Conservation (phyloP, 2,329 filamentous ascomycete species). For the Alternaria sp. region DNA sequence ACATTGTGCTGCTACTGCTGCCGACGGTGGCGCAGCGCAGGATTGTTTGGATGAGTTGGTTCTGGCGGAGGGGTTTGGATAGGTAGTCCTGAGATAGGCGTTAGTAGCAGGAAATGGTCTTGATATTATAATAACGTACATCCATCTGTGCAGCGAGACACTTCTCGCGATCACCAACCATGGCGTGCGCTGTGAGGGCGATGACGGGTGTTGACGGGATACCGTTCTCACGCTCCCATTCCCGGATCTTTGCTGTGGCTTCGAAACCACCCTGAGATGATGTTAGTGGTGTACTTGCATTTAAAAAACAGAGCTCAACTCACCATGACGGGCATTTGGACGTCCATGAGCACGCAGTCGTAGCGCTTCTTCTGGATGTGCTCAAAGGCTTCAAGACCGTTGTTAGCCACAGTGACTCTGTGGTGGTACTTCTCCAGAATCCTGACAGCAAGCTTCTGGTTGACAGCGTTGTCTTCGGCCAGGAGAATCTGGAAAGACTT, state of each 20-base stretch:
- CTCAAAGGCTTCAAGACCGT: conserved; percentile 91
- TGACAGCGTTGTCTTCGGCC: conserved; percentile 96
- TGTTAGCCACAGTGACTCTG: conserved; percentile 89
- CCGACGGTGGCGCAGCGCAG: conserved; percentile 95
- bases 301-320: conserved; percentile 37
- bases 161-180: conserved; percentile 97
- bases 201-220: conserved; percentile 91
- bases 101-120: conserved; percentile 14
- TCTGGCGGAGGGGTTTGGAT: conserved; percentile 94
- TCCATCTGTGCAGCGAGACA: conserved; percentile 99
- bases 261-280: conserved; percentile 82
- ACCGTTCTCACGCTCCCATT: conserved; percentile 85
- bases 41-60: conserved; percentile 96
- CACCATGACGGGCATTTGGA: conserved; percentile 99
- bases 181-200: conserved; percentile 94
- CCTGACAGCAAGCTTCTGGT: conserved; percentile 93
- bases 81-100: conserved; percentile 73
- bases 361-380: conserved; percentile 91
- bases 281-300: conserved; percentile 45
- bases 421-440: conserved; percentile 98
- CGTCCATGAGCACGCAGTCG: conserved; percentile 98
- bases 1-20: conserved; percentile 77
- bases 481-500: conserved; percentile 94
- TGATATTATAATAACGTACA: conserved; percentile 33
- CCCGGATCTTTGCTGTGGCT: conserved; percentile 93